A percentile compares a stretch with the other conserved stretches of the same genome.
Evolutionary conservation across 2,329 filamentous ascomycete species (phyloP).

Genomic region (Paramyrothecium roridum): DNA sequence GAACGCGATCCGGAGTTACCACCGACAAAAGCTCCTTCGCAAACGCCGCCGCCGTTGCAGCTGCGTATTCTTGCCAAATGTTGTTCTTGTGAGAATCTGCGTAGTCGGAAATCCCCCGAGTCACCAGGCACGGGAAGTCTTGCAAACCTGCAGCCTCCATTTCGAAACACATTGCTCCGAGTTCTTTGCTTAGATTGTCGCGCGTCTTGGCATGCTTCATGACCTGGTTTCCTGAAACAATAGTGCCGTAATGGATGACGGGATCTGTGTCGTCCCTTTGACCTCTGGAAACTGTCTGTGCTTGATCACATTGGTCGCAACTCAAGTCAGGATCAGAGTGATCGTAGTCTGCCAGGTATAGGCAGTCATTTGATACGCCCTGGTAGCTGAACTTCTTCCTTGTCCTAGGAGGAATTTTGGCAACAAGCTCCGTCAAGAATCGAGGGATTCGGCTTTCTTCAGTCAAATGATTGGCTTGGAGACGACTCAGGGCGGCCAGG

Average conservation of each 20-base stretch:
- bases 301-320: constrained; percentile 2
- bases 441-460: too few relatives aligned
- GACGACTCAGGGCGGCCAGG: background rate
- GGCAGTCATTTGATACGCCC: too few relatives aligned
- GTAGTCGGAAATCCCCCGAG: constrained; percentile 30
- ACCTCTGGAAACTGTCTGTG: too few relatives aligned
- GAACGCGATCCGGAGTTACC: too few relatives aligned
- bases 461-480: too few relatives aligned
- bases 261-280: constrained; percentile 4
- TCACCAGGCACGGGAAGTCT: constrained; percentile 21
- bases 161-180: constrained; percentile 7
- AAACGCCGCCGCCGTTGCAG: constrained; percentile 19
- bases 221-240: constrained; percentile 10
- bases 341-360: too few relatives aligned
- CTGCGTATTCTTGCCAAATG: constrained; percentile 21
- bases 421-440: too few relatives aligned
- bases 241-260: constrained; percentile 6
- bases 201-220: constrained; percentile 12
- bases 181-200: background rate
- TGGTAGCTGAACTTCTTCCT: too few relatives aligned
- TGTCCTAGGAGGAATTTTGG: too few relatives aligned
- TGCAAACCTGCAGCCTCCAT: constrained; percentile 7
- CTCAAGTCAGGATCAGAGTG: background rate
- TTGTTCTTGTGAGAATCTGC: constrained; percentile 25
- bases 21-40: constrained; percentile 15